Percentiles rank a stretch among this genome's conserved stretches.
Conservation (phyloP, 148 eudicot species). For the Pharnaceum exiguum region DNA sequence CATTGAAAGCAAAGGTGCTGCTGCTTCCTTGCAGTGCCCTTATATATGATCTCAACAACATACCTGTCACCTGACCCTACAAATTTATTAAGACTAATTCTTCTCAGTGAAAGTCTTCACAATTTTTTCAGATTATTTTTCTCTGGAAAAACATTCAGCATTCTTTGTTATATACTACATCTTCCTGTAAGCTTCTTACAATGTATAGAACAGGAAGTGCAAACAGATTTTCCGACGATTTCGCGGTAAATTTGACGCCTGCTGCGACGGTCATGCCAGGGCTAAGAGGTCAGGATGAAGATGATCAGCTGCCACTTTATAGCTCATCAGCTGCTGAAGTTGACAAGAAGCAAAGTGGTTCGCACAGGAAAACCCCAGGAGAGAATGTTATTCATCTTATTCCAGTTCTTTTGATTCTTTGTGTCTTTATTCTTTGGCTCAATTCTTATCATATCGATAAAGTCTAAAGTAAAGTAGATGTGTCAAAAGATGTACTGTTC, state of each 20-base stretch:
- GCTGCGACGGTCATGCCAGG: conserved; percentile 5
- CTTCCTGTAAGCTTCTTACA: not conserved
- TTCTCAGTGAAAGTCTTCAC: not conserved
- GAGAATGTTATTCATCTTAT: conserved; percentile 47
- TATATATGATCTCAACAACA: too few relatives aligned
- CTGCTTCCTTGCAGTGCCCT: not conserved
- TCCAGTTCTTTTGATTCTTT: conserved; percentile 40
- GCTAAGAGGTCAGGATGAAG: conserved; percentile 4
- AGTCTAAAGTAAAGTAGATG: too few relatives aligned
- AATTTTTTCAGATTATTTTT: not conserved
- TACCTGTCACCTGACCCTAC: not conserved
- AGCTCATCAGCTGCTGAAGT: conserved; percentile 13
- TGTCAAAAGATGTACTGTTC: too few relatives aligned
- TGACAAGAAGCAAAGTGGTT: conserved; percentile 24
- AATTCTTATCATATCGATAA: conserved; percentile 22
- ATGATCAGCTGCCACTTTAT: conserved; percentile 17
- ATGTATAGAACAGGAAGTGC: conserved; percentile 43
- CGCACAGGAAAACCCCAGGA: conserved; percentile 5
- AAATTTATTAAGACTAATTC: not conserved
- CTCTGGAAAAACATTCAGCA: not conserved
- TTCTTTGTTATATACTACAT: too few relatives aligned
- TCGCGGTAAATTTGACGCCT: conserved; percentile 24
- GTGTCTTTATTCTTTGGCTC: conserved; percentile 46
- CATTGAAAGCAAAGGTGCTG: conserved; percentile 15
- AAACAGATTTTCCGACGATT: conserved; percentile 34